Evolutionary conservation across 2,329 filamentous ascomycete species (phyloP), one percentile per base, ranked within the genome.

Genomic region (Simplicillium sp.): DNA sequence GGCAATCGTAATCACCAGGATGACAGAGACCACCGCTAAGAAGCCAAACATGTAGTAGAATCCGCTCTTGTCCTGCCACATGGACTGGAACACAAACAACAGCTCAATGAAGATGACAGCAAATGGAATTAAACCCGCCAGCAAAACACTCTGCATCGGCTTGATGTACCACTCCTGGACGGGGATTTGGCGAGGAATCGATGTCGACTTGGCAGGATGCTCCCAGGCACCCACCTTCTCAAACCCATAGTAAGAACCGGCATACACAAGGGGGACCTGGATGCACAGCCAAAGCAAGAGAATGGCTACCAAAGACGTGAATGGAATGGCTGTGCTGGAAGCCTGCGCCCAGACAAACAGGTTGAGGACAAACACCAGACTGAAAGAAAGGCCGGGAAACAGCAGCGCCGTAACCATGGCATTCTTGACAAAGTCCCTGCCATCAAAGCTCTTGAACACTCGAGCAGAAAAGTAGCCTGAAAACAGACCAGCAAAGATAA

Each of bases 11-110:
- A 92, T 61, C 25, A 87, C 70, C 8, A 92, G 64, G 43, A 92
- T 83, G 11, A 77, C 65, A 17, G 72, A 80, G 9, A 92, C 82
- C 13, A 87, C 78, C 7, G 81, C 80, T 47, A 92, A 62, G 65
- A 90, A 94, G 11, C 87, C 87, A 56, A 92, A 94, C 16, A 94
- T 81, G 60, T 94, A 94, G 63, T 94, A 94, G 61, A 89, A 94
- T 7, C 85, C 86, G 54, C 80, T 87, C 68, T 94, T 94, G 62
- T 94, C 87, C 59, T 89, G 83, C 84, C 87, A 92, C 29, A 94
- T 61, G 37, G 83, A 88, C 63, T 87, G 85, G 62, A 94, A 92
- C 38, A 92, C 81, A 57, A 89, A 92, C 34, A 90, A 70, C 12
- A 94, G 72, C 63, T 94, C 87, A 54, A 94, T 87, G 59, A 90